phyloP scores from a whole-genome alignment of 1,284 basidiomycete genomes.

The Tetrapyrgos nigripes region DNA sequence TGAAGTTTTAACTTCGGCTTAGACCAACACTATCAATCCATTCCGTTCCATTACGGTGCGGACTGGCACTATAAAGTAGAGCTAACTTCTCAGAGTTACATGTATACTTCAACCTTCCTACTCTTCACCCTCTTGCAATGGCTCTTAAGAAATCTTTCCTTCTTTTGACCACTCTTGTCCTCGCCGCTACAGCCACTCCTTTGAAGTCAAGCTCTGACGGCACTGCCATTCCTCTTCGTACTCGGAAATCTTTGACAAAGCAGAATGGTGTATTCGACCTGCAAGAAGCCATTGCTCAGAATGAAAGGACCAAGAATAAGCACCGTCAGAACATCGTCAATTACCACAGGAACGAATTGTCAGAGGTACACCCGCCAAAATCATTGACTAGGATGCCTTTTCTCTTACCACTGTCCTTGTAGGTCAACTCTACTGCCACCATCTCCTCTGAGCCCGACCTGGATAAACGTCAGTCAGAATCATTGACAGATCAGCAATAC shows the following conservation, averaged over 20 bases:
- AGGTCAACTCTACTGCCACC: no score
- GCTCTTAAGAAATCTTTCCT: neutral
- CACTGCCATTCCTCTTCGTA: slow-evolving; percentile 15
- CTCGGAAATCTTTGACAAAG: slow-evolving; percentile 22
- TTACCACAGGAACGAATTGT: slow-evolving; percentile 25
- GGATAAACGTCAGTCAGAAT: slow-evolving; percentile 25
- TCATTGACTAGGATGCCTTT: neutral
- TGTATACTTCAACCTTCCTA: no score
- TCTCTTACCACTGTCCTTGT: neutral
- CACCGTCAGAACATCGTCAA: slow-evolving; percentile 32
- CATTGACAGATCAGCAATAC: slow-evolving; percentile 26
- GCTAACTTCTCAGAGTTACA: no score
- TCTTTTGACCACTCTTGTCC: neutral
- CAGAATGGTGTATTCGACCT: slow-evolving; percentile 29
- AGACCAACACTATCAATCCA: no score
- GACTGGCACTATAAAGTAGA: no score
- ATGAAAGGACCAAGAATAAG: slow-evolving; percentile 27
- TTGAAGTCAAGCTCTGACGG: neutral
- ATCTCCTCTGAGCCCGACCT: slow-evolving; percentile 5
- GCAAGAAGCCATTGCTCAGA: slow-evolving; percentile 24
- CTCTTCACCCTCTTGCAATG: neutral
- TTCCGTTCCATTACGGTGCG: no score
- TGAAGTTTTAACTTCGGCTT: no score
- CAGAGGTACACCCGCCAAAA: slow-evolving; percentile 16
- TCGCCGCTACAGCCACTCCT: neutral